Evolutionary conservation across 2,329 filamentous ascomycete genomes (phyloP), one percentile per base, ranked within the genome.

Genomic region (Colletotrichum melonis): DNA sequence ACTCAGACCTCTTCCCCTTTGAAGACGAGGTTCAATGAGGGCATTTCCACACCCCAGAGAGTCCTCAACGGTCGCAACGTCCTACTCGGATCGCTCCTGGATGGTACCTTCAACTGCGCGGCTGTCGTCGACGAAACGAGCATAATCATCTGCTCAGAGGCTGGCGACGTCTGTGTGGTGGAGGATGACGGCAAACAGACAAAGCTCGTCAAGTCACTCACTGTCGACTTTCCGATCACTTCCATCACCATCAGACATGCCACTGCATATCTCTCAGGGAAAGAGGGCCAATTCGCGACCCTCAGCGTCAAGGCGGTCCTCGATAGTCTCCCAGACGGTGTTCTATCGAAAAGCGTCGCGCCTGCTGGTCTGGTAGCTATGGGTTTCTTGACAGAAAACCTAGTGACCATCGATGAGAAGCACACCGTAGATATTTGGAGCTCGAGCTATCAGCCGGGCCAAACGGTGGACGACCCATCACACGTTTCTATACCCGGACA

Each of bases 21-120:
- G 9, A 94, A 94, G 79, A 82, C 88, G 78, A 90, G 88, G 75
- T 88, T 90, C 72, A 79, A 83, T 24, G 81, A 60, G 35, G 42
- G 6, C 49, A 66, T 26, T 14, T 66, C 67, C 26, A 66, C 71
- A 9, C 16, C 63, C 32, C 89, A 92, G 16, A 93, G 92, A 92
- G 92, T 96, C 1, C 84, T 99, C 11, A 88, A 92, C 5, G 97
- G 97, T 49, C 91, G 97, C 76, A 99, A 98, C 79, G 94, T 95
- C 76, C 82, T 99, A 35, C 88, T 99, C 0, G 95, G 95, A 0
- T 88, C 91, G 14, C 85, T 99, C 73, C 89, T 95, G 5, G 96
- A 98, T 74, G 91, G 92, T 8, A 96, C 92, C 0, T 98, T 99
- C 78, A 94, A 92, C 22, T 94, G 93, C 75, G 91, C 95, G 5